These are phyloP conservation scores for Mortierella sp. DNA, from an alignment of 371 early-diverging fungal species.

Conservation along the genomic window DNA sequence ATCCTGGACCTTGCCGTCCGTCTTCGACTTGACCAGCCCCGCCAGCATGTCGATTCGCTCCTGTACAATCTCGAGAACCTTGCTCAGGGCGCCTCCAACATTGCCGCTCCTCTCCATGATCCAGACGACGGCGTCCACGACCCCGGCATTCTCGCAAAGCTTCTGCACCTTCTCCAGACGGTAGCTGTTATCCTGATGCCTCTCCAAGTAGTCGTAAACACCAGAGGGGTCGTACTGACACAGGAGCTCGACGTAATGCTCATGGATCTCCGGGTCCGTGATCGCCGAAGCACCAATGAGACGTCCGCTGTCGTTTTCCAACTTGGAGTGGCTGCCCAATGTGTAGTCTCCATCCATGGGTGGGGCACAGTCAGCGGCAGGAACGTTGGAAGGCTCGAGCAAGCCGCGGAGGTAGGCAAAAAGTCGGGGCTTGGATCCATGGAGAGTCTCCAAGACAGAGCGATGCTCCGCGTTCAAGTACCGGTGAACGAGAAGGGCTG, in stretches of 20 bases:
- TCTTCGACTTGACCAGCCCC: slow-evolving; percentile 59
- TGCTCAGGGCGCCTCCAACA: slow-evolving; percentile 74
- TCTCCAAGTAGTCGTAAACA: slow-evolving; percentile 75
- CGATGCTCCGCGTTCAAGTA: slow-evolving; percentile 76
- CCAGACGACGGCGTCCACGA: slow-evolving; percentile 84
- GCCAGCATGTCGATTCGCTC: slow-evolving; percentile 64
- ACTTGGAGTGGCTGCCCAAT: not conserved
- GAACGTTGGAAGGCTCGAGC: slow-evolving; percentile 64
- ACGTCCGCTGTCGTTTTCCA: slow-evolving; percentile 6
- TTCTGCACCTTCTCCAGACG: slow-evolving; percentile 68
- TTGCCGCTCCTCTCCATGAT: slow-evolving; percentile 81
- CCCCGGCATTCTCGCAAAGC: slow-evolving; percentile 69
- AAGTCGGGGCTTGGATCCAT: slow-evolving; percentile 66
- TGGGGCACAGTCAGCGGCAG: slow-evolving; percentile 7
- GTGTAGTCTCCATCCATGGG: not conserved
- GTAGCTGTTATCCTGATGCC: slow-evolving; percentile 69
- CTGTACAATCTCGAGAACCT: slow-evolving; percentile 73
- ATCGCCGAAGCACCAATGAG: slow-evolving; percentile 28
- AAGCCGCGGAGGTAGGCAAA: slow-evolving; percentile 79
- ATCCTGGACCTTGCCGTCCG: slow-evolving; percentile 34
- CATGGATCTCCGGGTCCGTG: slow-evolving; percentile 66
- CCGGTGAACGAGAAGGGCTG: slow-evolving; percentile 69
- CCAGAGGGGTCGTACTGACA: slow-evolving; percentile 77
- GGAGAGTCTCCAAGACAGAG: slow-evolving; percentile 67
- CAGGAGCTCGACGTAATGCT: slow-evolving; percentile 78